Percentiles rank a stretch among this genome's conserved stretches.
These are phyloP conservation scores for Penicillium sp. DNA, from an alignment of 2,329 filamentous ascomycete genomes.

Conservation along the genomic window DNA sequence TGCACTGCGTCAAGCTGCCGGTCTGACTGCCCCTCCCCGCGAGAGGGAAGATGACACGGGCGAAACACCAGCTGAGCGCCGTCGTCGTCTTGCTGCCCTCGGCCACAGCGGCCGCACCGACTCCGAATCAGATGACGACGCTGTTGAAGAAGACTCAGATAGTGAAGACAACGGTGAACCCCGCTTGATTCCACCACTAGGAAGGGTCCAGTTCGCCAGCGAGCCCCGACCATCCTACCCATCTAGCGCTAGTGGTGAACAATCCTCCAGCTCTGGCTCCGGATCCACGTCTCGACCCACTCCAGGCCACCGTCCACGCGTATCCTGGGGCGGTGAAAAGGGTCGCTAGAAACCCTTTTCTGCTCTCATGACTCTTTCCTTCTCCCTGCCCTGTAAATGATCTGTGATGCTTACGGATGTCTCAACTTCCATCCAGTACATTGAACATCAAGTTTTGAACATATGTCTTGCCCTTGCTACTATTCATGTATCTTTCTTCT, in stretches of 20 bases:
- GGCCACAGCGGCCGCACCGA: conserved; percentile 34
- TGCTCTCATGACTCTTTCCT: not conserved
- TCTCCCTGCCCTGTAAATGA: not conserved
- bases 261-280: conserved; percentile 19
- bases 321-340: conserved; percentile 46
- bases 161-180: conserved; percentile 26
- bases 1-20: conserved; percentile 34
- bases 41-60: conserved; percentile 37
- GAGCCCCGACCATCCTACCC: conserved; percentile 27
- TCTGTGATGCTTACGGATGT: not conserved
- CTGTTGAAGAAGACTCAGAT: conserved; percentile 27
- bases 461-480: not conserved
- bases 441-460: not conserved
- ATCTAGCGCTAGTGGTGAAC: conserved; percentile 4
- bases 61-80: conserved; percentile 48
- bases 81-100: conserved; percentile 47
- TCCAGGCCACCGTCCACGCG: conserved; percentile 29
- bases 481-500: conserved; percentile 9
- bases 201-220: conserved; percentile 37
- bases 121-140: conserved; percentile 27
- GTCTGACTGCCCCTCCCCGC: conserved; percentile 26
- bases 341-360: conserved; percentile 20
- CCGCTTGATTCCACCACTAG: conserved; percentile 21
- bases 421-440: not conserved
- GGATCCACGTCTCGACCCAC: conserved; percentile 18